Percentiles rank a stretch among this genome's conserved stretches.
Evolutionary conservation across 2,329 filamentous ascomycete species (phyloP).

Genomic region (Eurotiales sp.): DNA sequence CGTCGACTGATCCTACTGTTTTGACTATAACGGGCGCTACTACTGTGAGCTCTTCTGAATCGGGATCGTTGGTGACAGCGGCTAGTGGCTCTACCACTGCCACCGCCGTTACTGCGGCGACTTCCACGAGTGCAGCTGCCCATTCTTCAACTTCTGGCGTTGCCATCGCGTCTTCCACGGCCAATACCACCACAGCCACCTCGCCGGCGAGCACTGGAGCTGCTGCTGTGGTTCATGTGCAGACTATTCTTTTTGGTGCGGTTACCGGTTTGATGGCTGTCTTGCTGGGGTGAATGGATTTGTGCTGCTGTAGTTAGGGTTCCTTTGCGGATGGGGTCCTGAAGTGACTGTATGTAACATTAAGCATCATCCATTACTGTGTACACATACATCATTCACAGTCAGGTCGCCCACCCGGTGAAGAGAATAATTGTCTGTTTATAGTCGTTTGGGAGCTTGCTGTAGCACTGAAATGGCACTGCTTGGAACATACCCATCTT

Average conservation of each 20-base stretch:
- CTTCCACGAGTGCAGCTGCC: neutral
- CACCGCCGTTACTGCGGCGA: neutral
- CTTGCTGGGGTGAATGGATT: neutral
- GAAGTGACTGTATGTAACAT: no score
- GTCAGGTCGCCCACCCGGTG: no score
- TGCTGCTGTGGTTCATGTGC: neutral
- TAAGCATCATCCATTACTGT: no score
- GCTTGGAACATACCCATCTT: neutral
- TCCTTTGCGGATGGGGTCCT: no score
- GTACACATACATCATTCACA: conserved; percentile 10
- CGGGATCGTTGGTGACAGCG: neutral
- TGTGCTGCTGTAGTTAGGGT: neutral
- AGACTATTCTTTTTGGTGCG: neutral
- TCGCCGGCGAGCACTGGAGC: conserved; percentile 1
- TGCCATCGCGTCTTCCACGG: neutral
- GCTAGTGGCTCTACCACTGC: no score
- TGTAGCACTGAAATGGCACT: conserved; percentile 3
- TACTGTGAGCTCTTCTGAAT: neutral
- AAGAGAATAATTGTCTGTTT: no score
- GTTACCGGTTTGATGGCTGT: neutral
- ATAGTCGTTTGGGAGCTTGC: neutral
- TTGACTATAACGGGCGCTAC: no score
- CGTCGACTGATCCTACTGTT: neutral
- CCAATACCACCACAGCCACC: neutral
- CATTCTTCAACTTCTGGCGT: neutral